phyloP scores from a whole-genome alignment of 2,329 filamentous ascomycete species.

The Scleromitrula shiraiana region DNA sequence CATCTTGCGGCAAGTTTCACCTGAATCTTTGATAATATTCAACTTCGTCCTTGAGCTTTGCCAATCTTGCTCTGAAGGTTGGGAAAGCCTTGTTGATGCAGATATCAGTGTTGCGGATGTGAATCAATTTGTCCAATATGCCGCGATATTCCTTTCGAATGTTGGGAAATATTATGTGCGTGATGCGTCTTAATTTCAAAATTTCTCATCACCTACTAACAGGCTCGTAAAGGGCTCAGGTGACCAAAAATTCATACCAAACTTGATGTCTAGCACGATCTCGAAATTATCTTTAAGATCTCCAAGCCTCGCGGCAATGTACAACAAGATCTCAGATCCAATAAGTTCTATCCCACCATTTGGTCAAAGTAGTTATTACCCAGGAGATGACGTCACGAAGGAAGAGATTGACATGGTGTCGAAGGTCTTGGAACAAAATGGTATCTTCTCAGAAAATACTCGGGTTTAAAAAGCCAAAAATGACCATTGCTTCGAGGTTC shows the following conservation, averaged over 20 bases:
- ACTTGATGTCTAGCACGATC: slow-evolving; percentile 33
- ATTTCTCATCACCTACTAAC: neutral
- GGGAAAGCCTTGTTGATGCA: slow-evolving; percentile 36
- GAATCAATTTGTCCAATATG: slow-evolving; percentile 43
- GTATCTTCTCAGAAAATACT: slow-evolving; percentile 50
- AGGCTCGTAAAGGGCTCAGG: slow-evolving; percentile 37
- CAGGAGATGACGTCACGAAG: slow-evolving; percentile 32
- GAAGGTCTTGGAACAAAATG: slow-evolving; percentile 41
- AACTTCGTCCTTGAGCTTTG: slow-evolving; percentile 51
- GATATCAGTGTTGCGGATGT: slow-evolving; percentile 30
- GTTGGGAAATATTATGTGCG: slow-evolving; percentile 51
- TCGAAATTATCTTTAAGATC: slow-evolving; percentile 1
- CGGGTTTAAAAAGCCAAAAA: slow-evolving; percentile 38
- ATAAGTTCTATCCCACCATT: neutral
- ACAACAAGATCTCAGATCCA: neutral
- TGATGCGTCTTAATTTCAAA: neutral
- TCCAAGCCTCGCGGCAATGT: neutral
- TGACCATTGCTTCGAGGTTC: slow-evolving; percentile 39
- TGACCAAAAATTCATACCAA: slow-evolving; percentile 52
- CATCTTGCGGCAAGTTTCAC: slow-evolving; percentile 50
- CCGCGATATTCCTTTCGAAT: slow-evolving; percentile 50
- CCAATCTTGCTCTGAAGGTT: slow-evolving; percentile 42
- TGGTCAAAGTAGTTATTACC: neutral
- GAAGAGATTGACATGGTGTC: slow-evolving; percentile 46
- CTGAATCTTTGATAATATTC: slow-evolving; percentile 49